Base-by-base conservation (phyloP, 148 eudicot species). In the Rheum nobile region DNA sequence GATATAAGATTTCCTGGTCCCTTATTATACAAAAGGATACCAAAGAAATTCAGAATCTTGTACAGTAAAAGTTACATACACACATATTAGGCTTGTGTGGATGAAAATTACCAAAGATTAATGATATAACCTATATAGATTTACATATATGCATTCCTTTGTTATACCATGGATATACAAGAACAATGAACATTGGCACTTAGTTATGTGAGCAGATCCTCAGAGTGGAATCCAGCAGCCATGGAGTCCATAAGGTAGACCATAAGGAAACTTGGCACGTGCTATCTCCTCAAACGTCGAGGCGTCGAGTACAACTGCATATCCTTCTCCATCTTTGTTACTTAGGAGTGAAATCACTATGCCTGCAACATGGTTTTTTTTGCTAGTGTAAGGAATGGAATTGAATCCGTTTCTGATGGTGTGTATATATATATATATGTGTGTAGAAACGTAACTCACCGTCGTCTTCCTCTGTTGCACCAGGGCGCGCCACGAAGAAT, bases 241-340 rank as follows among this genome's bases (percentile, higher is more conserved):
- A 79, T 95, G 99, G 59, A 95, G 85, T 16, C 99, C 99, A 54
- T 95, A 95, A 44, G 97, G 99, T 46, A 95, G 94, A 59, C 97
- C 99, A 50, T 92, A 92, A 2, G 99, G 97, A 77, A 95, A 95
- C 77, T 90, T 90, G 12, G 97, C 99, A 61, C 99, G 83, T 34
- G 97, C 97, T 69, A 92, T 88, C 84, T 95, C 99, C 78, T 90
- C 82, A 72, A 95, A 95, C 13, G 88, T 82, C 0, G 87, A 80
- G 17, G 90, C 99, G 71, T 95, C 99, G 4, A 92, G 76, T 24
- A 95, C 2, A 73, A 95, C 76, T 10, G 99, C 96, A 48, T 92
- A 92, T 69, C 99, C 99, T 81, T 87, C 99, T 0, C 96, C 99
- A 75, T 95, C 83, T 78, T 80, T 86, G 74, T 78, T 93, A 76